Conservation (phyloP, 108 stramenopile species). For the Fragilaria radians region DNA sequence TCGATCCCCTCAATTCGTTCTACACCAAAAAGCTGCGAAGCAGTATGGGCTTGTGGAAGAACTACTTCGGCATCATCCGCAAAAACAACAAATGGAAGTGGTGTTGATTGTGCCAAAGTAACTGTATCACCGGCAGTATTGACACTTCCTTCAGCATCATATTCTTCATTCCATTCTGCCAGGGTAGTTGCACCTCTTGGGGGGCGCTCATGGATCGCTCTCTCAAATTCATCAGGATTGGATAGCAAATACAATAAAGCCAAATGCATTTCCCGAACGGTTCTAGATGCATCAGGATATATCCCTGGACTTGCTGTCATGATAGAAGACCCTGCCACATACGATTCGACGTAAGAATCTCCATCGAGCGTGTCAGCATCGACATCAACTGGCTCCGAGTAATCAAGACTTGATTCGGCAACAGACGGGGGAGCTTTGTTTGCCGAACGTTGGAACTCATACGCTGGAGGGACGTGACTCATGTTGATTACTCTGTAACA, state of each 20-base stretch:
- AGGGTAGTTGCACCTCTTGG: constrained; percentile 43
- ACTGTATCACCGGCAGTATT: constrained; percentile 1
- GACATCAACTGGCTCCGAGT: constrained; percentile 3
- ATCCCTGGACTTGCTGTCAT: neutral
- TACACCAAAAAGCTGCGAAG: constrained; percentile 80
- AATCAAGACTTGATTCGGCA: neutral
- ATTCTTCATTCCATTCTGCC: constrained; percentile 63
- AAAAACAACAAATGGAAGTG: constrained; percentile 78
- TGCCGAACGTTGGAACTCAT: neutral
- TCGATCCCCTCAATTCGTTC: constrained; percentile 79
- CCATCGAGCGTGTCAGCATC: too few relatives aligned
- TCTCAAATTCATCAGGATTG: constrained; percentile 72
- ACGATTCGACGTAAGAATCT: neutral
- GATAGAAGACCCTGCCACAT: constrained; percentile 2
- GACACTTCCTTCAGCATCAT: constrained; percentile 34
- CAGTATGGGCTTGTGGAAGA: constrained; percentile 78
- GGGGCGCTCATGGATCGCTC: constrained; percentile 43
- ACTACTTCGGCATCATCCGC: constrained; percentile 83
- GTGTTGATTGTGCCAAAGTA: constrained; percentile 21
- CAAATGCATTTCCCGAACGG: constrained; percentile 69
- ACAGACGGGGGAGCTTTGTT: neutral
- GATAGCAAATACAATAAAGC: constrained; percentile 58
- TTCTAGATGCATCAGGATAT: constrained; percentile 54
- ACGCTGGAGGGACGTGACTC: too few relatives aligned
- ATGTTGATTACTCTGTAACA: too few relatives aligned